phyloP scores from a whole-genome alignment of 2,329 filamentous ascomycete species.

The Plectosphaerella sp. region DNA sequence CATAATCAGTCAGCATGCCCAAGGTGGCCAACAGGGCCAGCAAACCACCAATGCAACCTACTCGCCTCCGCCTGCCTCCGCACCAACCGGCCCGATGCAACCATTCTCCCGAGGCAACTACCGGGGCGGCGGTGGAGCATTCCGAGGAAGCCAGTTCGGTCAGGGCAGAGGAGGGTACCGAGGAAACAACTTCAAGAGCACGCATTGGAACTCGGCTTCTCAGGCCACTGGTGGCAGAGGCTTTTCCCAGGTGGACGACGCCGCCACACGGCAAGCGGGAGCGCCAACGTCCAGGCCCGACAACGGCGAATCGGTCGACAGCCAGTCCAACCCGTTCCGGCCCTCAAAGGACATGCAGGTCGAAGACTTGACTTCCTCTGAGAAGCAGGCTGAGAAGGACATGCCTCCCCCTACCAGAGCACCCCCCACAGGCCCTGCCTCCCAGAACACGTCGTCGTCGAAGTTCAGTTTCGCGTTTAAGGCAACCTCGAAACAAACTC shows the following conservation, averaged over 20 bases:
- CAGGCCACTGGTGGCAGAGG: slow-evolving; percentile 36
- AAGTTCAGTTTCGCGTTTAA: slow-evolving; percentile 97
- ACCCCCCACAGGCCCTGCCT: slow-evolving; percentile 49
- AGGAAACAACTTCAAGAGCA: slow-evolving; percentile 59
- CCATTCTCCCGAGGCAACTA: slow-evolving; percentile 42
- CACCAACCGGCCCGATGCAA: slow-evolving; percentile 53
- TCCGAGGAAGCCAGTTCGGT: slow-evolving; percentile 56
- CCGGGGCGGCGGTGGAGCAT: slow-evolving; percentile 46
- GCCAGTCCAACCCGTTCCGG: slow-evolving; percentile 57
- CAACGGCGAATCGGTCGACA: slow-evolving; percentile 34
- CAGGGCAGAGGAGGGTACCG: slow-evolving; percentile 47
- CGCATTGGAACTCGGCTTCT: slow-evolving; percentile 63
- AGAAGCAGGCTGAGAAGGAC: slow-evolving; percentile 38
- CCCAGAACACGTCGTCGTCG: slow-evolving; percentile 42
- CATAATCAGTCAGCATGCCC: slow-evolving; percentile 50
- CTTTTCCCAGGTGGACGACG: slow-evolving; percentile 21
- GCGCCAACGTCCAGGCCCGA: slow-evolving; percentile 5
- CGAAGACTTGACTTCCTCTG: slow-evolving; percentile 48
- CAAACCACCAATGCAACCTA: slow-evolving; percentile 44
- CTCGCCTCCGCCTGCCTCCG: slow-evolving; percentile 47
- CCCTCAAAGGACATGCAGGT: slow-evolving; percentile 61
- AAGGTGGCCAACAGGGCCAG: slow-evolving; percentile 54
- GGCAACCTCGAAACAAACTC: slow-evolving; percentile 55
- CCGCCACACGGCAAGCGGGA: slow-evolving; percentile 5
- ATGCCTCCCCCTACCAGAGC: slow-evolving; percentile 53